Conservation (phyloP, 345 rosid genomes). For the Mangifera indica region DNA sequence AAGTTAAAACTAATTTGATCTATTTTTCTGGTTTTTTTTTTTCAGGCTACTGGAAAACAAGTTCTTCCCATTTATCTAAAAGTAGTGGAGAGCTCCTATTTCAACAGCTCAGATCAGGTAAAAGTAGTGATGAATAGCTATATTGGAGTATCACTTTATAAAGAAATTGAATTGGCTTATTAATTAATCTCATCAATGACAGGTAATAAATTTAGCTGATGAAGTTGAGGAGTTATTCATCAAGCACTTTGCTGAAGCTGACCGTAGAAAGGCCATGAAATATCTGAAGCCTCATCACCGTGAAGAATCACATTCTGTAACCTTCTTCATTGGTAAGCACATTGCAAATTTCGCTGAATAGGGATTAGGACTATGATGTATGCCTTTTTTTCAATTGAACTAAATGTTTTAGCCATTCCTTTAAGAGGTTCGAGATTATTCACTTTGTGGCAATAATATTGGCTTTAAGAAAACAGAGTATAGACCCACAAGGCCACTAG, state of each 20-base stretch:
- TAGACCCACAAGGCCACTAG: conserved; percentile 52
- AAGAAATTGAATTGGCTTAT: conserved; percentile 24
- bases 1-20: background rate
- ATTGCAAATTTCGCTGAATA: background rate
- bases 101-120: conserved; percentile 95
- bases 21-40: background rate
- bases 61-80: conserved; percentile 81
- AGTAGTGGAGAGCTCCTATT: conserved; percentile 94
- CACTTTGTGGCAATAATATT: conserved; percentile 27
- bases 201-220: conserved; percentile 79
- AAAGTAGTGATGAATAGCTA: conserved; percentile 3
- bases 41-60: conserved; percentile 85
- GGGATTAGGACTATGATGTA: background rate
- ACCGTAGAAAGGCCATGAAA: conserved; percentile 85
- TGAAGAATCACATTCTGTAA: conserved; percentile 77
- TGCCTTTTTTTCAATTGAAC: conserved; percentile 7
- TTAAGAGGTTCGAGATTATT: conserved; percentile 21
- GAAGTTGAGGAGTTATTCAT: conserved; percentile 86
- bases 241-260: conserved; percentile 78
- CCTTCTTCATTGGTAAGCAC: conserved; percentile 89
- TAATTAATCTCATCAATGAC: conserved; percentile 42
- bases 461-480: conserved; percentile 24
- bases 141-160: too few species aligned
- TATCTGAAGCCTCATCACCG: conserved; percentile 83
- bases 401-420: conserved; percentile 3